phyloP scores from a whole-genome alignment of 192 early-diverging fungal genomes.

The Entophlyctis luteolus region DNA sequence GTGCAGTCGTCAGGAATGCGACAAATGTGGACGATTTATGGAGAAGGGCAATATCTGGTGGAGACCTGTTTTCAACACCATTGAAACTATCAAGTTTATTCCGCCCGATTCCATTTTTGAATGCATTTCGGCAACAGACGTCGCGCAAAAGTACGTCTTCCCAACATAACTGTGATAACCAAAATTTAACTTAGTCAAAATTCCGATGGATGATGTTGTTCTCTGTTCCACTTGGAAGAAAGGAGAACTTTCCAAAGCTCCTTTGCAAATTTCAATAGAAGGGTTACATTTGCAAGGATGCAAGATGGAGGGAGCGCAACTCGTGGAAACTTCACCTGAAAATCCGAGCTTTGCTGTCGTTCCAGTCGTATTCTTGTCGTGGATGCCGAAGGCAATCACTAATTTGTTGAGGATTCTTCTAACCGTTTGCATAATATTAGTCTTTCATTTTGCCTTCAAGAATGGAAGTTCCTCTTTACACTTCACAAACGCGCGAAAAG shows the following conservation, averaged over 20 bases:
- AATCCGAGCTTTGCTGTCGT: conserved; percentile 41
- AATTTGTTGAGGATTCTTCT: neutral
- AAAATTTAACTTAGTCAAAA: conserved; percentile 27
- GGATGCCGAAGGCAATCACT: conserved; percentile 38
- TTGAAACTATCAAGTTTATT: conserved; percentile 38
- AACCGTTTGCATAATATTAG: neutral
- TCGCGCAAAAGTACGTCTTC: conserved; percentile 42
- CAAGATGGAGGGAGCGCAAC: conserved; percentile 40
- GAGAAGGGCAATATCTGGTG: conserved; percentile 9
- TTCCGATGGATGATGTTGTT: conserved; percentile 46
- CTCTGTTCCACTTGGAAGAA: conserved; percentile 41
- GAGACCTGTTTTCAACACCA: conserved; percentile 31
- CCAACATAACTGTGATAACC: neutral
- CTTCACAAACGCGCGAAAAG: conserved; percentile 34
- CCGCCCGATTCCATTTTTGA: conserved; percentile 51
- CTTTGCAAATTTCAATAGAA: conserved; percentile 33
- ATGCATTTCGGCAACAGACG: conserved; percentile 49
- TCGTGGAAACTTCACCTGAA: conserved; percentile 36
- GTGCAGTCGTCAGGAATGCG: conserved; percentile 32
- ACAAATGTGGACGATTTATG: conserved; percentile 26
- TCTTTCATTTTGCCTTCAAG: neutral
- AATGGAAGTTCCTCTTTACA: conserved; percentile 45
- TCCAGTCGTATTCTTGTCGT: conserved; percentile 43
- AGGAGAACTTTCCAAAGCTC: neutral
- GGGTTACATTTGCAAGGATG: conserved; percentile 50